phyloP scores from a whole-genome alignment of 106 monocot species.

The Hemerocallis citrina region DNA sequence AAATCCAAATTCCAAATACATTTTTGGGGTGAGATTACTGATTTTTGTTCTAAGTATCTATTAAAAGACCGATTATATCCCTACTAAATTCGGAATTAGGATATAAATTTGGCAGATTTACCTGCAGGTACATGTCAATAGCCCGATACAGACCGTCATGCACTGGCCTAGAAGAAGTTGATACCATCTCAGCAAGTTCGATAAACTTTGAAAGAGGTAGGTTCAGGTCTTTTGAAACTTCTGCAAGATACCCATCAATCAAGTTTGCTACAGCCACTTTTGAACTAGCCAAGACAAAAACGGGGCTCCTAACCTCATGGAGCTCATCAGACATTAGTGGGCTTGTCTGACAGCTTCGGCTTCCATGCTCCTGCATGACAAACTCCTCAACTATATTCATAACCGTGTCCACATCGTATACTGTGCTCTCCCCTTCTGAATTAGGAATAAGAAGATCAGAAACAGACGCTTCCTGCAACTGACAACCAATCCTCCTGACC shows the following conservation, averaged over 20 bases:
- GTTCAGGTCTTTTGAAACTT: constrained; percentile 70
- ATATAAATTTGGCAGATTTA: constrained; percentile 11
- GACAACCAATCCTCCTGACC: constrained; percentile 50
- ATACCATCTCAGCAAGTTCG: constrained; percentile 69
- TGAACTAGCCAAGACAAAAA: constrained; percentile 18
- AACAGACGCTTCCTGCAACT: constrained; percentile 61
- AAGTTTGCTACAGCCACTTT: constrained; percentile 56
- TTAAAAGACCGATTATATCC: too few relatives aligned
- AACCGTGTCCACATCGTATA: constrained; percentile 65
- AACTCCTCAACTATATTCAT: constrained; percentile 67
- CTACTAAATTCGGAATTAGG: too few relatives aligned
- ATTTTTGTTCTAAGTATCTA: too few relatives aligned
- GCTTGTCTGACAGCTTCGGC: neutral
- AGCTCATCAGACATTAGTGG: constrained; percentile 12
- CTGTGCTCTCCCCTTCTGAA: constrained; percentile 23
- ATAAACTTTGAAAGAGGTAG: constrained; percentile 65
- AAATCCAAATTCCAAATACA: too few relatives aligned
- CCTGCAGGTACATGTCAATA: constrained; percentile 77
- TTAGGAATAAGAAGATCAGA: constrained; percentile 70
- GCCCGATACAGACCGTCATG: constrained; percentile 82
- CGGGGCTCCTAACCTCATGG: constrained; percentile 22
- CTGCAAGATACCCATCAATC: constrained; percentile 65
- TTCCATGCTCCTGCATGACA: constrained; percentile 30
- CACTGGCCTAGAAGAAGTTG: constrained; percentile 41
- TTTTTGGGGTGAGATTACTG: too few relatives aligned